Evolutionary conservation across 2,329 filamentous ascomycete species (phyloP).

Genomic region (Fusarium sp.): DNA sequence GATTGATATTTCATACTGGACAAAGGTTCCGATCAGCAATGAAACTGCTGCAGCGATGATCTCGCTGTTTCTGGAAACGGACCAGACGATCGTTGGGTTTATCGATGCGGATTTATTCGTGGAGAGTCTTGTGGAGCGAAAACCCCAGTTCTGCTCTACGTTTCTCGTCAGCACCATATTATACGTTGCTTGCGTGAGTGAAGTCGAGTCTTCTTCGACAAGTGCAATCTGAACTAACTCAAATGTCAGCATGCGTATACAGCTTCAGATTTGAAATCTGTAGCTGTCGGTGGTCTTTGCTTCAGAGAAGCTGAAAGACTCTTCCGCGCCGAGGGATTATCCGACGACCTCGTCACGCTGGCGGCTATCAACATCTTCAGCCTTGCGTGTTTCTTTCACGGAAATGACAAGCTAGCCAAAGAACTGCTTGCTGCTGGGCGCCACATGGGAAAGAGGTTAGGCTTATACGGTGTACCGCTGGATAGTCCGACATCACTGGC

Average conservation of each 20-base stretch:
- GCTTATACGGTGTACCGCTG: background rate
- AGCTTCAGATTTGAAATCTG: background rate
- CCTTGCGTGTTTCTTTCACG: background rate
- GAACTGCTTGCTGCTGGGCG: background rate
- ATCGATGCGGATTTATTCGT: background rate
- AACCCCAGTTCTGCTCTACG: background rate
- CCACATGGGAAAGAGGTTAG: background rate
- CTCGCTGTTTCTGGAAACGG: background rate
- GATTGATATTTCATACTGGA: background rate
- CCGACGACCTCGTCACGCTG: background rate
- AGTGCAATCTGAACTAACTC: background rate
- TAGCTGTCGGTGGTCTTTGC: background rate
- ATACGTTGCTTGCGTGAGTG: background rate
- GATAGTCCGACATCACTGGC: background rate
- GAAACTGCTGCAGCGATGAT: background rate
- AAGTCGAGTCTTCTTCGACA: background rate
- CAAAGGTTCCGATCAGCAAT: background rate
- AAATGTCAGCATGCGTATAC: background rate
- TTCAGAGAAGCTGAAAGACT: background rate
- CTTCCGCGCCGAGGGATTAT: background rate
- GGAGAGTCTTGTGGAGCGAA: background rate
- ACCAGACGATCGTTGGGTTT: constrained; percentile 1
- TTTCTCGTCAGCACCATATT: background rate
- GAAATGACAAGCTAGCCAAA: background rate
- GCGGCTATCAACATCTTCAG: background rate